Percentiles rank a stretch among this genome's conserved stretches.
Conservation (phyloP, 768 basidiomycete species). For the Hirschioporus abietinus region DNA sequence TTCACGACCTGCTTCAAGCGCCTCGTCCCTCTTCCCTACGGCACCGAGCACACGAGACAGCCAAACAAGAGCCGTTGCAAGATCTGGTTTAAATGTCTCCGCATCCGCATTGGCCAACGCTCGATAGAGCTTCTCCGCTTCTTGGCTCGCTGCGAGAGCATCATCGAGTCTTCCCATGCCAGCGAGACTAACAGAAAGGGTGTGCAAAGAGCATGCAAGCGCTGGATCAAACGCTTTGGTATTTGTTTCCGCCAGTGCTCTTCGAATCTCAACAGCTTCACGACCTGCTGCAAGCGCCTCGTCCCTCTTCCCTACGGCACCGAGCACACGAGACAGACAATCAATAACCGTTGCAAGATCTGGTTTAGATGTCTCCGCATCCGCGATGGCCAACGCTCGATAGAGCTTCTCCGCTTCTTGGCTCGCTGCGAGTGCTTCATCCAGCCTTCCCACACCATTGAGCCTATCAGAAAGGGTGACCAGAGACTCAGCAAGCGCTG, state of each 20-base stretch:
- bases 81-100: conserved; percentile 5
- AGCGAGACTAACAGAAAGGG: conserved; percentile 4
- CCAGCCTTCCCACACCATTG: conserved; percentile 1
- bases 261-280: conserved; percentile 2
- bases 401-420: conserved; percentile 8
- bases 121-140: conserved; percentile 9
- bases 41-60: conserved; percentile 8
- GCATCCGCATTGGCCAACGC: conserved; percentile 6
- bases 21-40: conserved; percentile 8
- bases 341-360: conserved; percentile 7
- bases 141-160: conserved; percentile 8
- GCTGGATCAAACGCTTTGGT: background rate
- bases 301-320: conserved; percentile 6
- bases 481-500: conserved; percentile 4
- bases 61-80: conserved; percentile 7
- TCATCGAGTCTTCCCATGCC: conserved; percentile 5
- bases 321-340: conserved; percentile 8
- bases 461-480: conserved; percentile 7
- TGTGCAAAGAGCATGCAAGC: conserved; percentile 3
- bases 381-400: conserved; percentile 5
- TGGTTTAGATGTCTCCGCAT: background rate
- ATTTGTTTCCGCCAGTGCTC: background rate
- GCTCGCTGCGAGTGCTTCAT: conserved; percentile 10
- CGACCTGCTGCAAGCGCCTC: conserved; percentile 10
- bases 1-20: conserved; percentile 6